Base-by-base conservation (phyloP, 169 alveolate genomes). In the Cryptosporidium ubiquitum region DNA sequence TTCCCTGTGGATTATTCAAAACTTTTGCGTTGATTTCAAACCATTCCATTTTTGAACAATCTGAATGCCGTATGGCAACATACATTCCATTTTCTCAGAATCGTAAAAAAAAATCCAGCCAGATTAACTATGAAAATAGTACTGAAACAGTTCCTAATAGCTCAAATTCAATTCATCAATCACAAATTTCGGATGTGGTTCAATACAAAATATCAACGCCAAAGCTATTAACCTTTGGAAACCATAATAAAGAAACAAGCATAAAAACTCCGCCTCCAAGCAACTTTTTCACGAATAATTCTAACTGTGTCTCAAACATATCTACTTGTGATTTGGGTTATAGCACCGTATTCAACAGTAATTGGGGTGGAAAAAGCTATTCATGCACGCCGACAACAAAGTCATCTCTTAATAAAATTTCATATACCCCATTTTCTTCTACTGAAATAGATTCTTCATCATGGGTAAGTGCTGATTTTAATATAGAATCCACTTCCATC, bases 391-490 rank as follows among this genome's bases (percentile, higher is more conserved):
- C 89, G 12, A 60, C 89, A 37, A 75, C 73, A 40, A 79, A 60
- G 18, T 14, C 68, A 14, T 64, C 89, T n/a, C 49, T 64, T 14
- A 58, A 58, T 47, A 61, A 61, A 26, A 31, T 64, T 14, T 60
- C 89, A 79, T 26, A 26, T 58, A 79, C 89, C 20, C 89, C 89
- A 7, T 58, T 79, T 58, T 61, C 89, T 10, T 23, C 74, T 1
- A 61, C 68, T 40, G 89, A 79, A 29, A 39, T 79, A 20, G 89
- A 79, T 12, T 79, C 79, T 18, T 79, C 89, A 3, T 79, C 89
- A 23, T 79, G 89, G 89, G 5, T 79, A 20, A n/a, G 42, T 23
- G 9, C 31, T 9, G 89, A 79, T 20, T 31, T 12, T 9, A 79
- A 40, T 26, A 47, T 44, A 20, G 66, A 44, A 6, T 23, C 66